Base-by-base conservation (phyloP, 257 asterid species). In the Ophiorrhiza pumila region DNA sequence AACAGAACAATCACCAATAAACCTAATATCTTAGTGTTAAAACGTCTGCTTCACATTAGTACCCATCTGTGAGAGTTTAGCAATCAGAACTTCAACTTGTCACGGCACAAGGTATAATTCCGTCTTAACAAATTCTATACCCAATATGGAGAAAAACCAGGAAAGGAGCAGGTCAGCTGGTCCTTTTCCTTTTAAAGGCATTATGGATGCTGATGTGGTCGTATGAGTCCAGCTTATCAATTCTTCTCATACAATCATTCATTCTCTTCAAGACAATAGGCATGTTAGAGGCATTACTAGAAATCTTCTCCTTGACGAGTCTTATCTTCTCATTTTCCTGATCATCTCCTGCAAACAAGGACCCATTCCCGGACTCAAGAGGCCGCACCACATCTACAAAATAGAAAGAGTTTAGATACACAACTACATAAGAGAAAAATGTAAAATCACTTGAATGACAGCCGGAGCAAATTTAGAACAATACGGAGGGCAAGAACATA, bases 281-380 rank as follows among this genome's bases (percentile, higher is more conserved):
- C 77, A 88, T 67, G 1, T 75, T 69, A 22, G 84, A 65, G 3
- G 87, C 84, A 81, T 85, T 88, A 69, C 88, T 82, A 41, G 82
- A 83, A 55, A 85, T 85, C 91, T 88, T 94, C 82, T 87, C 87
- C 63, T 90, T 88, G 74, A 91, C 85, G 74, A 88, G 78, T 65
- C 64, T 76, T 60, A 86, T 66, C 73, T 86, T 87, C 76, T 87
- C 87, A 32, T 76, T 81, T 57, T 78, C 85, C 15, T 69, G 72
- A 73, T 79, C 80, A 47, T 80, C 83, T 41, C 68, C 69, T 2
- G 62, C 68, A 35, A 76, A 56, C 57, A 77, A 69, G 45, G 74
- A 71, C 72, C 52, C 70, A 61, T 76, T 59, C 60, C 81, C 87
- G 17, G 83, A 61, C 27, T 57, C 83, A 32, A 29, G 31, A 27